Evolutionary conservation across 106 monocot species (phyloP).

Genomic region (Chionographis japonica): DNA sequence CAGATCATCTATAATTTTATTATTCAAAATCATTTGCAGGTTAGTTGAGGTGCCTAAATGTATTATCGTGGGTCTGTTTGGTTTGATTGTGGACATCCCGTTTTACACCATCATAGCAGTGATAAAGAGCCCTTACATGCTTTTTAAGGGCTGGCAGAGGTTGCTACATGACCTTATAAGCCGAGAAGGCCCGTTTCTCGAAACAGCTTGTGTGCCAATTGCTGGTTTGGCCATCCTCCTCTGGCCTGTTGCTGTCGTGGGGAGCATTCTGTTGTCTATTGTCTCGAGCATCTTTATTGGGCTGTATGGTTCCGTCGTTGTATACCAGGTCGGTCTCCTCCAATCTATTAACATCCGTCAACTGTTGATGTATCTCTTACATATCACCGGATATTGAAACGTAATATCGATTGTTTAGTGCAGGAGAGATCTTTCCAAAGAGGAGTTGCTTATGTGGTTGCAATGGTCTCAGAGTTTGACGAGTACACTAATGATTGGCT

Average conservation of each 20-base stretch:
- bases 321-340: slow-evolving; percentile 88
- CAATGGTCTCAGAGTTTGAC: slow-evolving; percentile 84
- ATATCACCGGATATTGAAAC: neutral
- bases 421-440: slow-evolving; percentile 81
- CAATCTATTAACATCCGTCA: neutral
- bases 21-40: slow-evolving; percentile 25
- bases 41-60: slow-evolving; percentile 68
- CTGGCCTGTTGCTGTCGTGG: slow-evolving; percentile 84
- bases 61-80: slow-evolving; percentile 65
- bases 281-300: slow-evolving; percentile 82
- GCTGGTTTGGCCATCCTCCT: slow-evolving; percentile 82
- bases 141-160: slow-evolving; percentile 97
- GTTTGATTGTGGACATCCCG: slow-evolving; percentile 73
- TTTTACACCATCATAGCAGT: slow-evolving; percentile 79
- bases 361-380: too few relatives aligned
- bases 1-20: too few relatives aligned
- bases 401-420: neutral
- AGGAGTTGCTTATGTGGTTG: slow-evolving; percentile 80
- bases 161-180: slow-evolving; percentile 78
- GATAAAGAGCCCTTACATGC: slow-evolving; percentile 93
- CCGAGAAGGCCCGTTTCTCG: slow-evolving; percentile 79
- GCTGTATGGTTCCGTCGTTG: slow-evolving; percentile 78
- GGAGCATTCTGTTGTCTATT: slow-evolving; percentile 63
- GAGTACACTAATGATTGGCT: slow-evolving; percentile 98
- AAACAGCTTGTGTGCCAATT: slow-evolving; percentile 83